phyloP scores from a whole-genome alignment of 306 rosid species.

The Trifolium fragiferum region DNA sequence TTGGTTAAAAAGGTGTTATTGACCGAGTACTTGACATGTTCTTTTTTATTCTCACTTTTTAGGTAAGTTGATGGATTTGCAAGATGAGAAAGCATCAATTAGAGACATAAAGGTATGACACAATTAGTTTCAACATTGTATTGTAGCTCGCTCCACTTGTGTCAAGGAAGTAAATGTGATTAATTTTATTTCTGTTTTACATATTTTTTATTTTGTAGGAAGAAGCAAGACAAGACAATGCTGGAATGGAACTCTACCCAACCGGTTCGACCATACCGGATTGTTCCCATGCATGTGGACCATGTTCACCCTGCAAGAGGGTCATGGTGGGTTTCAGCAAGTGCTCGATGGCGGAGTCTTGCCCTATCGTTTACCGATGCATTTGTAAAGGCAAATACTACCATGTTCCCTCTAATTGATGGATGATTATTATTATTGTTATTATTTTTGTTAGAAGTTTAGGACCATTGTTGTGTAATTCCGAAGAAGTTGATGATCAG shows the following conservation, averaged over 20 bases:
- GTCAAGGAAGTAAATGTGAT: background rate
- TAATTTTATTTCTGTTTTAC: background rate
- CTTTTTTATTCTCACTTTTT: conserved; percentile 11
- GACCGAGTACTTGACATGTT: background rate
- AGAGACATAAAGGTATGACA: conserved; percentile 49
- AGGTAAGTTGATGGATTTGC: conserved; percentile 42
- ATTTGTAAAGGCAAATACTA: conserved; percentile 86
- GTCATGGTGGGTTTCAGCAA: conserved; percentile 84
- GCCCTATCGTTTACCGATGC: conserved; percentile 88
- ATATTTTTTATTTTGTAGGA: conserved; percentile 44
- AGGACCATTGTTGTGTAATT: conserved; percentile 42
- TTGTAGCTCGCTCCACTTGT: background rate
- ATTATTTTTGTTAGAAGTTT: background rate
- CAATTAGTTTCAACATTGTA: conserved; percentile 2
- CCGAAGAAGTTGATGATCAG: background rate
- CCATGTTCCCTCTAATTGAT: conserved; percentile 87
- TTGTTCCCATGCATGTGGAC: conserved; percentile 95
- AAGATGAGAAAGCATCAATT: conserved; percentile 34
- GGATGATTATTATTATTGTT: background rate
- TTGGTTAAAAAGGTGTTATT: background rate
- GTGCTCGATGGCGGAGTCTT: conserved; percentile 81
- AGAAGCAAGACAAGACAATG: conserved; percentile 43
- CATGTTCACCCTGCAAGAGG: conserved; percentile 94
- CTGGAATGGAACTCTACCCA: conserved; percentile 65
- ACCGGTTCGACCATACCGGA: conserved; percentile 86